Conservation (phyloP, 805 yeast species). For the Allodekkera sacchari region DNA sequence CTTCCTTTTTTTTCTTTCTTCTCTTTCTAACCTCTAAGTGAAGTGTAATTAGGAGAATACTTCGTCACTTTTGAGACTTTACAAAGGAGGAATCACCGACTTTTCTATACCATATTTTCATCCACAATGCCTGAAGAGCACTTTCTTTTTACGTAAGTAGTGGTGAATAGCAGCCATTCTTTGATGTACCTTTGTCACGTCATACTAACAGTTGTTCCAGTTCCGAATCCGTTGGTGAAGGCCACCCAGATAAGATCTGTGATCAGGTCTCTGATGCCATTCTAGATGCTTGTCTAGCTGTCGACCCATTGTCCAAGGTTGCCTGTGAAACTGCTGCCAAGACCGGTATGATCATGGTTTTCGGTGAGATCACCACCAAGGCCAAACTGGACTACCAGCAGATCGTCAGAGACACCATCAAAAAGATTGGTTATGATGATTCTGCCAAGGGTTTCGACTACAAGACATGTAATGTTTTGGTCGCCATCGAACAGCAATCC, state of each 20-base stretch:
- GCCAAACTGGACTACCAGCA: conserved; percentile 95
- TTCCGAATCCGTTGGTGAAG: conserved; percentile 90
- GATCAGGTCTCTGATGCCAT: conserved; percentile 99
- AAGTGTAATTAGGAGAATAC: too few species aligned
- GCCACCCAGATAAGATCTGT: conserved; percentile 94
- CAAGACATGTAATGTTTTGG: conserved; percentile 98
- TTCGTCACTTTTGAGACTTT: too few species aligned
- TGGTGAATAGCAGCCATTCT: neutral
- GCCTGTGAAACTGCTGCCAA: conserved; percentile 99
- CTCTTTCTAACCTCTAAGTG: neutral
- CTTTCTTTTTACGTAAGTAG: conserved; percentile 24
- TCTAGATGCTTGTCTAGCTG: conserved; percentile 92
- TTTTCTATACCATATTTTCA: neutral
- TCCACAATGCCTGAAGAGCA: conserved; percentile 18
- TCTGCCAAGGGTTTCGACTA: conserved; percentile 96
- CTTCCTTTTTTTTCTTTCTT: conserved; percentile 2
- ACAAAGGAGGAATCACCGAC: too few species aligned
- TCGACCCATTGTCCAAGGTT: conserved; percentile 95
- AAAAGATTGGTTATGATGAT: conserved; percentile 95
- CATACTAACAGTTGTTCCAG: conserved; percentile 45
- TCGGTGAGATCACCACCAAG: conserved; percentile 98
- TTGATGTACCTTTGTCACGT: conserved; percentile 1
- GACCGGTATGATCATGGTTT: conserved; percentile 99
- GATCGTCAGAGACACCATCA: conserved; percentile 95
- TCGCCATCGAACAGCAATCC: conserved; percentile 98